phyloP scores from a whole-genome alignment of 768 basidiomycete genomes.

The Boletus vermiculosoides region DNA sequence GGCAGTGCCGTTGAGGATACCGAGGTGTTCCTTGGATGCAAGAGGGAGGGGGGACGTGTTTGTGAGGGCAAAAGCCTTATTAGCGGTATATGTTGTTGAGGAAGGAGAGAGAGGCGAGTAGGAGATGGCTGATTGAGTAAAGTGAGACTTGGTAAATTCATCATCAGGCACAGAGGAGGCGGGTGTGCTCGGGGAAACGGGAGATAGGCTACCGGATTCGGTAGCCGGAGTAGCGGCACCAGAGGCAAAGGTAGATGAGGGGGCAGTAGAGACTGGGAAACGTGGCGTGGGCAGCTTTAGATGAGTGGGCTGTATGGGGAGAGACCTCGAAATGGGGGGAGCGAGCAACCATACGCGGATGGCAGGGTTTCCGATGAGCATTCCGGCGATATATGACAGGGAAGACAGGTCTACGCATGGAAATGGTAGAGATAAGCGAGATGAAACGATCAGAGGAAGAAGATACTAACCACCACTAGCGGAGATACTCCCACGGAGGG shows the following conservation, averaged over 20 bases:
- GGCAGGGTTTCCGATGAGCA: conserved; percentile 75
- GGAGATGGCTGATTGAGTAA: not conserved
- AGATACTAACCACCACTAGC: conserved; percentile 68
- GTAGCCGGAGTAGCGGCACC: conserved; percentile 19
- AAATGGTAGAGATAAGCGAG: conserved; percentile 9
- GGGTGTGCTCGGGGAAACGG: conserved; percentile 44
- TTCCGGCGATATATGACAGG: conserved; percentile 80
- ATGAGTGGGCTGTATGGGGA: conserved; percentile 1
- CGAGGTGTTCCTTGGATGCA: conserved; percentile 75
- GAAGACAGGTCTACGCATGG: conserved; percentile 60
- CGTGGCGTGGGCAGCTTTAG: conserved; percentile 18
- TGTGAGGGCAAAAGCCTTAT: conserved; percentile 57
- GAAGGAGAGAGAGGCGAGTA: not conserved
- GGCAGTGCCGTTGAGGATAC: conserved; percentile 82
- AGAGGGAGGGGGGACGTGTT: conserved; percentile 63
- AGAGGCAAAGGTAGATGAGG: conserved; percentile 13
- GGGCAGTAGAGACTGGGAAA: not conserved
- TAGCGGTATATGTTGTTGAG: conserved; percentile 18
- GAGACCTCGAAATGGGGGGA: conserved; percentile 3
- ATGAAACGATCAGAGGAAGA: not conserved
- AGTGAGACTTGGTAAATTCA: conserved; percentile 13
- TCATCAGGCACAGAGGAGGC: conserved; percentile 28
- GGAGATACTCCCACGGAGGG: conserved; percentile 80
- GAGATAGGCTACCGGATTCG: conserved; percentile 38
- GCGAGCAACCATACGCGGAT: conserved; percentile 65